phyloP scores from a whole-genome alignment of 164 flowering plant species.

The Amborella trichopoda region DNA sequence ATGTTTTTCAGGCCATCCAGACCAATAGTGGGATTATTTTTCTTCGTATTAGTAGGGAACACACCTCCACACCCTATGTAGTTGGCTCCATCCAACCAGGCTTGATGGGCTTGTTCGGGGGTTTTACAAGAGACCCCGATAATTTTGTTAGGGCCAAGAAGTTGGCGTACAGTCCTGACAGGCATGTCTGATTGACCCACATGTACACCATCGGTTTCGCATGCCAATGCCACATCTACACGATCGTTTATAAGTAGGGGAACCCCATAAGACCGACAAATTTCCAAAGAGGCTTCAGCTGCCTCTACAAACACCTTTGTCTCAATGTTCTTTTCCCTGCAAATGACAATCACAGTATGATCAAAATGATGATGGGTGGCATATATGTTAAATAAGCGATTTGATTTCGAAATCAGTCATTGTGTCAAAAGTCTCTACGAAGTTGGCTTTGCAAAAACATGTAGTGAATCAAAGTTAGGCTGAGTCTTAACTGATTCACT shows the following conservation, averaged over 20 bases:
- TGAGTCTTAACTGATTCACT: no score
- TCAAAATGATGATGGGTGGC: no score
- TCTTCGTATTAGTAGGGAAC: conserved; percentile 74
- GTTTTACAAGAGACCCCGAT: conserved; percentile 95
- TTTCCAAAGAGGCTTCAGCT: conserved; percentile 49
- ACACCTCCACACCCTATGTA: conserved; percentile 94
- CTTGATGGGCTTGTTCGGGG: conserved; percentile 67
- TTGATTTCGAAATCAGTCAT: no score
- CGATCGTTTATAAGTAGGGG: conserved; percentile 82
- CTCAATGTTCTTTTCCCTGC: conserved; percentile 76
- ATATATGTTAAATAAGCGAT: no score
- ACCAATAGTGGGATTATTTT: conserved; percentile 64
- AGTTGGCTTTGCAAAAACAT: no score
- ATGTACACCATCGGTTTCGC: conserved; percentile 93
- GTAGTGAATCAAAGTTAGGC: no score
- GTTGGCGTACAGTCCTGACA: conserved; percentile 36
- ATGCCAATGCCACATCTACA: conserved; percentile 80
- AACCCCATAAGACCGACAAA: conserved; percentile 48
- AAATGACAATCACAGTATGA: no score
- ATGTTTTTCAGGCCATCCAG: conserved; percentile 61
- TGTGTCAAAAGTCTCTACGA: no score
- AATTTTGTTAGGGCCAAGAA: conserved; percentile 85
- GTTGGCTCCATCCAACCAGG: conserved; percentile 83
- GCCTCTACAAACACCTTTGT: conserved; percentile 63
- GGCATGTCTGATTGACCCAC: conserved; percentile 97